A percentile compares a stretch with the other conserved stretches of the same genome.
Evolutionary conservation across 176 grass and related monocot genomes (phyloP).

Genomic region (Cenchrus fungigraminus): DNA sequence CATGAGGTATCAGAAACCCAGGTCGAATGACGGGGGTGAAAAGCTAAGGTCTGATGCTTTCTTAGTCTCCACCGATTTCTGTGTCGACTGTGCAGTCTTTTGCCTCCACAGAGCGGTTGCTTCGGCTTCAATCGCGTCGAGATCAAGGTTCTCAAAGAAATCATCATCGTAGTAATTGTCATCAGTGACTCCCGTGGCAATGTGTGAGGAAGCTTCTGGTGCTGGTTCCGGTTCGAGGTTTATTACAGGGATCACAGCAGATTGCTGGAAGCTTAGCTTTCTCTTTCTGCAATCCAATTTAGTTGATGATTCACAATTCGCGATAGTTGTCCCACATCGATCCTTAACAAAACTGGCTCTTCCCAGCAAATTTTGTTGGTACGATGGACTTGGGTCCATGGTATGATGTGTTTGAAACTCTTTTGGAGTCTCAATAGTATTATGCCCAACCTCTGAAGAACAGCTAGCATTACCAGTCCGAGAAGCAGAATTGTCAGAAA

Average conservation of each 20-base stretch:
- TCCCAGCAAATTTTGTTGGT: conserved; percentile 34
- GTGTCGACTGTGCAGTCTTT: conserved; percentile 36
- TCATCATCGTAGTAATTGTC: conserved; percentile 55
- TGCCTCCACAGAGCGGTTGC: conserved; percentile 59
- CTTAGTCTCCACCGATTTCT: conserved; percentile 40
- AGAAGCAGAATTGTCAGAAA: conserved; percentile 63
- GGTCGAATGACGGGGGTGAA: conserved; percentile 58
- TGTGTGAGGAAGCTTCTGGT: conserved; percentile 10
- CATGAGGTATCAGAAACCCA: conserved; percentile 39
- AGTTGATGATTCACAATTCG: conserved; percentile 55
- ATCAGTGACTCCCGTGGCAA: conserved; percentile 21
- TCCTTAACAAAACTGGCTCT: conserved; percentile 34
- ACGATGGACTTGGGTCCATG: conserved; percentile 48
- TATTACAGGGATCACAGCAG: conserved; percentile 44
- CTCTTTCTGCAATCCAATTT: conserved; percentile 84
- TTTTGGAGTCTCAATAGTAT: conserved; percentile 51
- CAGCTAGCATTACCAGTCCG: conserved; percentile 50
- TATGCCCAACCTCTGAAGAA: conserved; percentile 48
- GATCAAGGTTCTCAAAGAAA: conserved; percentile 82
- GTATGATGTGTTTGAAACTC: conserved; percentile 38
- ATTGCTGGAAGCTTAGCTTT: conserved; percentile 78
- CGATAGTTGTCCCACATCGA: conserved; percentile 32
- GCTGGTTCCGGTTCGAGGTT: conserved; percentile 39
- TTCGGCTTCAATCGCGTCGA: conserved; percentile 85
- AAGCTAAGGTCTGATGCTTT: conserved; percentile 44